Percentiles rank a stretch among this genome's conserved stretches.
phyloP scores from a whole-genome alignment of 176 grass and related monocot species.

The Juncus inflexus region DNA sequence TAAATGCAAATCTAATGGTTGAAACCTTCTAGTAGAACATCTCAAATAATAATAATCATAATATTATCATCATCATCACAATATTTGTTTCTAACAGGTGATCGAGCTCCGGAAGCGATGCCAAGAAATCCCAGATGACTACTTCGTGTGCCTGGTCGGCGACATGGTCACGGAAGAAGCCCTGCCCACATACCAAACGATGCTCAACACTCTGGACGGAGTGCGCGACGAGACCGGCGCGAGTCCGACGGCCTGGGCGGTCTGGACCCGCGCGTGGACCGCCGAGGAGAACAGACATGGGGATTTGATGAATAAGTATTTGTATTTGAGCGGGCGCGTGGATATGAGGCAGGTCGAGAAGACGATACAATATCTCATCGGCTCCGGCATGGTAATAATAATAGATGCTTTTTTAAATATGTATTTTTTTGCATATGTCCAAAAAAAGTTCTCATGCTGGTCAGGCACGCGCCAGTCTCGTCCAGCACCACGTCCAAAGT shows the following conservation, averaged over 20 bases:
- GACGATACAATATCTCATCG: slow-evolving; percentile 68
- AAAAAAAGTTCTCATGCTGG: slow-evolving; percentile 29
- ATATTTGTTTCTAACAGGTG: background rate
- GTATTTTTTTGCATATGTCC: background rate
- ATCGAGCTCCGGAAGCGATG: slow-evolving; percentile 46
- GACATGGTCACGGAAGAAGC: slow-evolving; percentile 83
- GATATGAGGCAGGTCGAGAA: slow-evolving; percentile 74
- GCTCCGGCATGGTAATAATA: slow-evolving; percentile 56
- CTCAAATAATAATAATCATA: too few species aligned
- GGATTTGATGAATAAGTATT: slow-evolving; percentile 67
- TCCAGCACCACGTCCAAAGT: slow-evolving; percentile 56
- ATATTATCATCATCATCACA: too few species aligned
- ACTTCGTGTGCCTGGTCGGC: slow-evolving; percentile 76
- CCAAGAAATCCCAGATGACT: slow-evolving; percentile 70
- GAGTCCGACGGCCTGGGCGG: slow-evolving; percentile 58
- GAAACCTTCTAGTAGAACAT: too few species aligned
- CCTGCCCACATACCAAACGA: slow-evolving; percentile 67
- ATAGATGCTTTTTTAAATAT: background rate
- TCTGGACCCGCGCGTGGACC: slow-evolving; percentile 71
- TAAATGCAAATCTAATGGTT: too few species aligned
- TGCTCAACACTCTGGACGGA: slow-evolving; percentile 66
- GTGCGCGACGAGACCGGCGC: slow-evolving; percentile 62
- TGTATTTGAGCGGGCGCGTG: slow-evolving; percentile 64
- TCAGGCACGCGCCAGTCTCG: slow-evolving; percentile 62
- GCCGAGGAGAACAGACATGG: slow-evolving; percentile 79